phyloP scores from a whole-genome alignment of 2,329 filamentous ascomycete genomes.

The Cladophialophora bantiana region DNA sequence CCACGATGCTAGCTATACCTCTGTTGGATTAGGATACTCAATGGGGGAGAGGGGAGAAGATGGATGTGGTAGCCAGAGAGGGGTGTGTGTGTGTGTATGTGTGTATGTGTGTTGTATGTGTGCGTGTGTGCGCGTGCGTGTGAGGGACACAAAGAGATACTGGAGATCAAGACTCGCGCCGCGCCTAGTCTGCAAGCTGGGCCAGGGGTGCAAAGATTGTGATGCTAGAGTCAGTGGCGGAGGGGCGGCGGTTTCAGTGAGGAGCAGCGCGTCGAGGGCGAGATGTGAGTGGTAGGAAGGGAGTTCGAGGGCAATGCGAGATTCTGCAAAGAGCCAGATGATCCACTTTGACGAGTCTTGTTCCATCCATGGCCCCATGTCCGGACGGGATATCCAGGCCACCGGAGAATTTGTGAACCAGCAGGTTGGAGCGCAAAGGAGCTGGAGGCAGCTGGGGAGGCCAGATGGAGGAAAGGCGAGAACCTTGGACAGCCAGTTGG shows the following conservation, averaged over 20 bases:
- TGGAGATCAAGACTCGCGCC: constrained; percentile 31
- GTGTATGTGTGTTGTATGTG: not conserved
- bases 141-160: not conserved
- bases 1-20: constrained; percentile 22
- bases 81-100: not conserved
- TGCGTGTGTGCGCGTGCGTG: not conserved
- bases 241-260: constrained; percentile 36
- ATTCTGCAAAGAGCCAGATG: constrained; percentile 13
- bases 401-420: constrained; percentile 36
- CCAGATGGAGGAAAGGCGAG: constrained; percentile 9
- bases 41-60: constrained; percentile 5
- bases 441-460: not conserved
- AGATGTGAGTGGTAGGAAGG: constrained; percentile 28
- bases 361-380: not conserved
- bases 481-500: constrained; percentile 13
- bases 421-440: constrained; percentile 22
- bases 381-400: constrained; percentile 17
- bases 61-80: constrained; percentile 9
- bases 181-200: constrained; percentile 31
- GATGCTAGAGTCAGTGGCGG: constrained; percentile 31
- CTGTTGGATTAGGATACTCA: constrained; percentile 15
- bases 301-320: constrained; percentile 11
- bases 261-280: constrained; percentile 33
- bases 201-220: constrained; percentile 19
- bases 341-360: constrained; percentile 1